Conservation (phyloP, 2,329 filamentous ascomycete genomes). For the Aspergillus sp. region DNA sequence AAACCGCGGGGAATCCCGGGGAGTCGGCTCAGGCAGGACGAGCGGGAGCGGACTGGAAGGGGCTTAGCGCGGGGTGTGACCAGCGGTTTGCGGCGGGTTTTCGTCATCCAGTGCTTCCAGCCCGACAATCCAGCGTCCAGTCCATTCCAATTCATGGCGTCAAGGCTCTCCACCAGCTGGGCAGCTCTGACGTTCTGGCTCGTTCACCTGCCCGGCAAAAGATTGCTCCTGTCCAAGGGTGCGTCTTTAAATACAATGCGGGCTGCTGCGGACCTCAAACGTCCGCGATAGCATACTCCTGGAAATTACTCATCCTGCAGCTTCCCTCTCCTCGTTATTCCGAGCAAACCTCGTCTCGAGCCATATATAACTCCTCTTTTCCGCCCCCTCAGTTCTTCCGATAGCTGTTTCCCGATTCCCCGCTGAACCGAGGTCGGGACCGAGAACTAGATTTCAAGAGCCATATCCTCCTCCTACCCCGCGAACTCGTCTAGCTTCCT, state of each 20-base stretch:
- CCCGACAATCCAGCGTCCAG: background rate
- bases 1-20: conserved; percentile 22
- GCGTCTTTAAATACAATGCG: conserved; percentile 10
- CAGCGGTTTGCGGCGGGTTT: conserved; percentile 3
- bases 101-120: background rate
- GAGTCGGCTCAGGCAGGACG: conserved; percentile 16
- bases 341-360: conserved; percentile 1
- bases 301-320: conserved; percentile 10
- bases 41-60: conserved; percentile 12
- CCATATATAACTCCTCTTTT: background rate
- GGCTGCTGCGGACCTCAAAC: conserved; percentile 1
- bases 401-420: conserved; percentile 21
- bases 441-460: conserved; percentile 1
- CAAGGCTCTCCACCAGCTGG: conserved; percentile 9
- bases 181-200: conserved; percentile 14
- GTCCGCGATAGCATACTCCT: conserved; percentile 9
- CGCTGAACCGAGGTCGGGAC: conserved; percentile 30
- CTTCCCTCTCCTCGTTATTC: background rate
- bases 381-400: background rate
- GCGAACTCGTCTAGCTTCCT: conserved; percentile 3
- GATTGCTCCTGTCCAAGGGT: conserved; percentile 13
- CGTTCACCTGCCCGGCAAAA: conserved; percentile 12
- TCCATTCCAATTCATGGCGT: conserved; percentile 16
- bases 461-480: background rate
- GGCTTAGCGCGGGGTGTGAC: conserved; percentile 20